Percentiles rank a stretch among this genome's conserved stretches.
phyloP scores from a whole-genome alignment of 371 early-diverging fungal genomes.

The Actinomortierella wolfii region DNA sequence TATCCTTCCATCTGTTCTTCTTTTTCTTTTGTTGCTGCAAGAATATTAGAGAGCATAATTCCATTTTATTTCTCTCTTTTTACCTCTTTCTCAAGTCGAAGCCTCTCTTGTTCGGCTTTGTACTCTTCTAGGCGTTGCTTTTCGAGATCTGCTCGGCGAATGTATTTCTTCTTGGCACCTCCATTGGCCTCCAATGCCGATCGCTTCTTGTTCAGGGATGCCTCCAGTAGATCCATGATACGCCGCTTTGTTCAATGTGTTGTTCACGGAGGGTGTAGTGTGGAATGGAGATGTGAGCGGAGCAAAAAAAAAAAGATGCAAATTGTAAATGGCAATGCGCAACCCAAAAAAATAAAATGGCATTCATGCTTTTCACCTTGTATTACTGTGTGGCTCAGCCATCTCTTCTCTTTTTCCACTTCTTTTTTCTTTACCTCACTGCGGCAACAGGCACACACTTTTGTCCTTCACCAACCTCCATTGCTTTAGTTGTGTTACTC shows the following conservation, averaged over 20 bases:
- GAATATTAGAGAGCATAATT: background rate
- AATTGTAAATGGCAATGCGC: too few species aligned
- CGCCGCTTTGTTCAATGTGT: background rate
- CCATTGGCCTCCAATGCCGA: slow-evolving; percentile 31
- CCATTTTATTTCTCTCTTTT: slow-evolving; percentile 2
- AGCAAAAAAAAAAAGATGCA: too few species aligned
- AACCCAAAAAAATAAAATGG: too few species aligned
- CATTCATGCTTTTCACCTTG: too few species aligned
- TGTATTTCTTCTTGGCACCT: slow-evolving; percentile 66
- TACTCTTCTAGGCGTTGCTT: slow-evolving; percentile 71
- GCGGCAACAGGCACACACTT: too few species aligned
- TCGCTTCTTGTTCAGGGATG: slow-evolving; percentile 31
- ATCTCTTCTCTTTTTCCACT: too few species aligned
- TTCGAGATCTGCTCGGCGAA: slow-evolving; percentile 80
- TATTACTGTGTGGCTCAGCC: too few species aligned
- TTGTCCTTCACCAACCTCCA: too few species aligned
- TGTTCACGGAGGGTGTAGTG: background rate
- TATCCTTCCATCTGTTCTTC: slow-evolving; percentile 31
- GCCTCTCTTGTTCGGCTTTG: slow-evolving; percentile 56
- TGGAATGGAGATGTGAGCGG: background rate
- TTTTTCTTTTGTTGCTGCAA: slow-evolving; percentile 15
- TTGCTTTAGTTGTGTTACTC: too few species aligned
- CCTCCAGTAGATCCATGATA: slow-evolving; percentile 40
- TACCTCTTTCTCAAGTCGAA: slow-evolving; percentile 59
- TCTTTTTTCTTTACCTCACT: too few species aligned